These are phyloP conservation scores for Colletotrichum sp. DNA, from an alignment of 2,329 filamentous ascomycete species.

Conservation along the genomic window DNA sequence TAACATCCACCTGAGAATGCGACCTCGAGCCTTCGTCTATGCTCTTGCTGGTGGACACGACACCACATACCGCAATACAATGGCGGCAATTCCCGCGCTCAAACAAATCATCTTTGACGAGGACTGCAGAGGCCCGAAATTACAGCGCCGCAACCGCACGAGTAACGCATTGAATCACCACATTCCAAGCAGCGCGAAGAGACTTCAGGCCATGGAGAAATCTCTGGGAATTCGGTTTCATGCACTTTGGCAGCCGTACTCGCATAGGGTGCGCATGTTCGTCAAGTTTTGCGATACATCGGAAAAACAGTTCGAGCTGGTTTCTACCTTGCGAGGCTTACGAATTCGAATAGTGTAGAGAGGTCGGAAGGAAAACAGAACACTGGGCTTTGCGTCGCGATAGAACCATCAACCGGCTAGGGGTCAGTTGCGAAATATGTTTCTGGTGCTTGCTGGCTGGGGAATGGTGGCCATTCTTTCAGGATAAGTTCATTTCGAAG, in stretches of 20 bases:
- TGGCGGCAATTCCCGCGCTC: background rate
- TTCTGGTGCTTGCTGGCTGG: background rate
- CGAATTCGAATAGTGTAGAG: background rate
- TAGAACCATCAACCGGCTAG: background rate
- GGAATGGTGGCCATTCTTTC: background rate
- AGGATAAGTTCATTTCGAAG: background rate
- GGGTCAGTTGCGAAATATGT: no score
- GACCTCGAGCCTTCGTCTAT: background rate
- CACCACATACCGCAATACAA: background rate
- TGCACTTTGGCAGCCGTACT: background rate
- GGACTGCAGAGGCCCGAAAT: background rate
- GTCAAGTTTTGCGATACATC: background rate
- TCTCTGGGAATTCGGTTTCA: background rate
- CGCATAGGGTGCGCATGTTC: background rate
- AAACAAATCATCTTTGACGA: background rate
- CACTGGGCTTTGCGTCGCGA: background rate
- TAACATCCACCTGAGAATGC: background rate
- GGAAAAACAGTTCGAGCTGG: background rate
- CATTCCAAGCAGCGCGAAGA: background rate
- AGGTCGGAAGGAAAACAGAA: background rate
- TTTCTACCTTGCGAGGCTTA: background rate
- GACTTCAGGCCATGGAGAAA: background rate
- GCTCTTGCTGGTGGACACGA: background rate
- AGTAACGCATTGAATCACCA: background rate
- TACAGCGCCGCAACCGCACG: background rate